phyloP scores from a whole-genome alignment of 768 basidiomycete species.

The Suillus luteus region DNA sequence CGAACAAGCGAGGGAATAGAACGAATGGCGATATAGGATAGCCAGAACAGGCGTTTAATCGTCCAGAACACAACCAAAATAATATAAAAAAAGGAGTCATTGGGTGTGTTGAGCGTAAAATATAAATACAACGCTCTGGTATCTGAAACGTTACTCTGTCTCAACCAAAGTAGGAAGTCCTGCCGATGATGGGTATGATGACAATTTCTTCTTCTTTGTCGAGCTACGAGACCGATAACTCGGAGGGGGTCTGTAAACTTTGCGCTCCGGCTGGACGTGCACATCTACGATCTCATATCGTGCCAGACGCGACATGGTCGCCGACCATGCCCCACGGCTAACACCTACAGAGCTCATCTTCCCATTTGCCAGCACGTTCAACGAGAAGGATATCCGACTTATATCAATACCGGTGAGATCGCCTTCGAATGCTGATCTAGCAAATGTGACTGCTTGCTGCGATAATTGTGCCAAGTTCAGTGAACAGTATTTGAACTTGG shows the following conservation, averaged over 20 bases:
- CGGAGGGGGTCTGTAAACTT: constrained; percentile 38
- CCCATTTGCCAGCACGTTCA: constrained; percentile 36
- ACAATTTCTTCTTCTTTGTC: constrained; percentile 14
- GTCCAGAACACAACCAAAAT: too few relatives aligned
- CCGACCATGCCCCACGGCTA: constrained; percentile 53
- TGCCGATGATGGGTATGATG: neutral
- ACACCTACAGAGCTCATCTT: constrained; percentile 45
- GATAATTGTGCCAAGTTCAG: neutral
- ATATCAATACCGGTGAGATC: constrained; percentile 39
- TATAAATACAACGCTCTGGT: neutral
- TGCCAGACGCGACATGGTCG: constrained; percentile 40
- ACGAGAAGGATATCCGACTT: constrained; percentile 46
- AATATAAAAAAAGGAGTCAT: neutral
- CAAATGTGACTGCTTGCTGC: constrained; percentile 53
- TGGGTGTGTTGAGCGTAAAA: neutral
- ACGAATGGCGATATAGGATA: neutral
- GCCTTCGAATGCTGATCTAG: constrained; percentile 49
- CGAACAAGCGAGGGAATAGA: neutral
- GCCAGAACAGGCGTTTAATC: neutral
- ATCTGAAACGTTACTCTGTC: neutral
- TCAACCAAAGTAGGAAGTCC: neutral
- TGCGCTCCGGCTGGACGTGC: constrained; percentile 38
- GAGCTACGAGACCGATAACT: constrained; percentile 31
- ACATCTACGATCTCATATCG: constrained; percentile 54
- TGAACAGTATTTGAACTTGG: neutral